Percentiles rank a stretch among this genome's conserved stretches.
phyloP scores from a whole-genome alignment of 1,284 basidiomycete genomes.

The Ceratobasidium sp. region DNA sequence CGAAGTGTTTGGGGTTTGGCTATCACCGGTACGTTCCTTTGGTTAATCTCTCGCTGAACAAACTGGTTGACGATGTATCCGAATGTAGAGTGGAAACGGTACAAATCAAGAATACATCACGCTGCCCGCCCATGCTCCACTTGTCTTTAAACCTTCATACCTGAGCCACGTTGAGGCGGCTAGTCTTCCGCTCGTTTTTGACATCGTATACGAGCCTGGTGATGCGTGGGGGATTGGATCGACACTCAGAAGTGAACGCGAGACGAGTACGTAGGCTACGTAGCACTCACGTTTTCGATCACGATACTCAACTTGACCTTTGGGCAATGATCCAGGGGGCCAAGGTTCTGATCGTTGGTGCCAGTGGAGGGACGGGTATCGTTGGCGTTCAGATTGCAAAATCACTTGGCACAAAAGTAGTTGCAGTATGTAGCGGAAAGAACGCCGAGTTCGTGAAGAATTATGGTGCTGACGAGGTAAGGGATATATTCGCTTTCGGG shows the following conservation, averaged over 20 bases:
- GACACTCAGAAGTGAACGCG: background rate
- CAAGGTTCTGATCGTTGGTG: conserved; percentile 22
- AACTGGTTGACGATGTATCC: background rate
- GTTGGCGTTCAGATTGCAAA: conserved; percentile 44
- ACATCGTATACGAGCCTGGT: conserved; percentile 4
- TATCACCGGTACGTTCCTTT: background rate
- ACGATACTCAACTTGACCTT: background rate
- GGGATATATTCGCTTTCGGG: background rate
- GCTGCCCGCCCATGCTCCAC: background rate
- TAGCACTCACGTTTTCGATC: background rate
- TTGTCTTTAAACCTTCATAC: background rate
- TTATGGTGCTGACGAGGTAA: conserved; percentile 9
- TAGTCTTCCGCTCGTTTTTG: conserved; percentile 6
- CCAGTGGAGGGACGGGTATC: conserved; percentile 14
- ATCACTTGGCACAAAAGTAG: background rate
- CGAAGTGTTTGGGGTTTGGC: background rate
- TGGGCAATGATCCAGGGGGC: background rate
- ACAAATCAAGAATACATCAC: conserved; percentile 9
- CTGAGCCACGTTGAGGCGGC: conserved; percentile 4
- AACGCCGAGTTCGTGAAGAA: conserved; percentile 9
- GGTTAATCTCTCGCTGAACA: background rate
- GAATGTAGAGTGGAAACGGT: background rate
- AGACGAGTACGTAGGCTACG: background rate
- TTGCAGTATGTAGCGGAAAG: conserved; percentile 12
- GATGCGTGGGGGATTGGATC: background rate